Base-by-base conservation (phyloP, 2,329 filamentous ascomycete genomes). In the Aspergillus sp. region DNA sequence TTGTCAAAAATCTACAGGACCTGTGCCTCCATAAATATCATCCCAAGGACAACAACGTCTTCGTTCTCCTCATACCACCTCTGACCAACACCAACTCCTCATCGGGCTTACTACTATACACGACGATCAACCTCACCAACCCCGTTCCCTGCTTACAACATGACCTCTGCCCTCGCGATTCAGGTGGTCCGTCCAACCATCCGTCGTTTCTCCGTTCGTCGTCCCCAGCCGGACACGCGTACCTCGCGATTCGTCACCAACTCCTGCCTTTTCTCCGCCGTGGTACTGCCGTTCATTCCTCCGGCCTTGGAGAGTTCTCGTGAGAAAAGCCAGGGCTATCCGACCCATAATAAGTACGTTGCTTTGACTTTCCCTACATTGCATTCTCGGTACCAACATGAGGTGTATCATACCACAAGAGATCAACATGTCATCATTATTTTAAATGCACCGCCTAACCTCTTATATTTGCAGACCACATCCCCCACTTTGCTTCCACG, bases 271-370 rank as follows among this genome's bases (percentile, higher is more conserved):
- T 62, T 71, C 38, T 72, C 74, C 1, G 73, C 71, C 2, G 74
- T 77, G 17, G 66, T 76, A 16, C 61, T 77, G 4, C 75, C 76
- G 4, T 78, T 77, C 55, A 69, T 77, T 3, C 76, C 76, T 23
- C 75, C 76, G 5, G 76, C 76, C 4, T 64, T 78, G 10, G 75
- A 77, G 55, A 76, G 74, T 54, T 75, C 72, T 31, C 68, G 72
- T 31, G 71, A 76, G 56, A 69, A 66, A 56, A 73, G 67, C 41
- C 64, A 64, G 11, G 70, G 70, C 31, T 70, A 67, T 45, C 65
- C 71, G 13, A 69, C 70, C 57, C 64, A 66, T 43, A 70, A 66
- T 51, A 73, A 73, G 69, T 74, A 64, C 63, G 66, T 61, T 21
- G 9, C 5, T 13, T 3, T 11, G 29, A 43, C 36, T 32, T 19